Evolutionary conservation across 148 eudicot species (phyloP).

Genomic region (Euryodendron excelsum): DNA sequence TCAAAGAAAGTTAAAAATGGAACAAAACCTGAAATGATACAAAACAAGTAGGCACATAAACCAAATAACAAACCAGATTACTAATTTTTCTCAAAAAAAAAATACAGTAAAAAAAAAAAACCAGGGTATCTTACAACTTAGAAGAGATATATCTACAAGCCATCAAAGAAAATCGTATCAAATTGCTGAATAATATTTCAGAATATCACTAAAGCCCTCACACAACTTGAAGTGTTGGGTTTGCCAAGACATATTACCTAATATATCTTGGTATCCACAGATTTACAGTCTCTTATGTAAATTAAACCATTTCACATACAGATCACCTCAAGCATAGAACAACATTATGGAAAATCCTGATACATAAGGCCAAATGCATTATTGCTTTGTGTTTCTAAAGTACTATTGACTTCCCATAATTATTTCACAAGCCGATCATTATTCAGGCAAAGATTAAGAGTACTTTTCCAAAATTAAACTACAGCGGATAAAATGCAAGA

Average conservation of each 20-base stretch:
- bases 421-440: neutral
- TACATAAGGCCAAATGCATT: neutral
- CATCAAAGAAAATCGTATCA: conserved; percentile 3
- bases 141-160: neutral
- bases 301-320: neutral
- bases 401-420: neutral
- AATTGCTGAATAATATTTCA: neutral
- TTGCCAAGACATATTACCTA: neutral
- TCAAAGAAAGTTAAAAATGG: neutral
- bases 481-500: neutral
- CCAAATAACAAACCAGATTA: neutral
- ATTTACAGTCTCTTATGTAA: neutral
- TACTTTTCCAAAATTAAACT: neutral
- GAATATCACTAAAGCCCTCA: neutral
- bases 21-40: neutral
- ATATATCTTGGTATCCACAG: neutral
- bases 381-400: neutral
- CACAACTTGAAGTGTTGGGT: neutral
- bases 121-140: neutral
- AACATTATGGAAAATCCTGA: neutral
- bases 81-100: neutral
- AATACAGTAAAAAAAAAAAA: neutral
- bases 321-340: neutral
- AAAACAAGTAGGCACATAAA: neutral
- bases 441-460: neutral